Evolutionary conservation across 108 stramenopile genomes (phyloP).

Genomic region (Nitzschia putrida): DNA sequence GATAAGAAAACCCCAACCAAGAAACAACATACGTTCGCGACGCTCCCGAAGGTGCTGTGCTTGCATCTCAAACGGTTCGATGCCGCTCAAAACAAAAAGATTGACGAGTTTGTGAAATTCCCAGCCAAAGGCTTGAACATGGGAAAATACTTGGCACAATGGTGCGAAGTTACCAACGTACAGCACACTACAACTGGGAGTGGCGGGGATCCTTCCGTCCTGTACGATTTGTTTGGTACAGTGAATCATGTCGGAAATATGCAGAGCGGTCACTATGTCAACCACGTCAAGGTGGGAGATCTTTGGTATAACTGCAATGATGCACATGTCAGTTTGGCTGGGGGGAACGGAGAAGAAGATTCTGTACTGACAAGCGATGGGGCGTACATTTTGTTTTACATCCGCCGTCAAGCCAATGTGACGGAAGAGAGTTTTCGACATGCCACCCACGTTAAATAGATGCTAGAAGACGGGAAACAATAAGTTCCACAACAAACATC

Average conservation of each 20-base stretch:
- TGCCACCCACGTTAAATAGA: not conserved
- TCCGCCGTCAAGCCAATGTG: slow-evolving; percentile 25
- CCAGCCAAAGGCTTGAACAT: slow-evolving; percentile 69
- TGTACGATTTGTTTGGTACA: slow-evolving; percentile 75
- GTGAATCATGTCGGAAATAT: slow-evolving; percentile 76
- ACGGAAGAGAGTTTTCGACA: not conserved
- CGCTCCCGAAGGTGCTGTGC: slow-evolving; percentile 71
- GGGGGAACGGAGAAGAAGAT: slow-evolving; percentile 44
- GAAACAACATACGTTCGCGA: slow-evolving; percentile 77
- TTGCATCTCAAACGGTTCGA: slow-evolving; percentile 85
- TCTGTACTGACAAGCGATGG: slow-evolving; percentile 57
- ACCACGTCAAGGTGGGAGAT: slow-evolving; percentile 68
- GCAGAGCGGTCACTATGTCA: slow-evolving; percentile 69
- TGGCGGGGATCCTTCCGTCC: slow-evolving; percentile 45
- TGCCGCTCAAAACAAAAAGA: slow-evolving; percentile 66
- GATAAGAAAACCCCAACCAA: slow-evolving; percentile 51
- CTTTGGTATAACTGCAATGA: slow-evolving; percentile 83
- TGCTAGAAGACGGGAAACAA: too few species aligned
- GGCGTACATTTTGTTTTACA: slow-evolving; percentile 81
- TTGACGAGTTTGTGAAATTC: slow-evolving; percentile 74
- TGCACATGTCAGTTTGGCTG: slow-evolving; percentile 44
- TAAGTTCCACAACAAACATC: too few species aligned
- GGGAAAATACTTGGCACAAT: slow-evolving; percentile 74
- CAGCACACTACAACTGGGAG: not conserved
- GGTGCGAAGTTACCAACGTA: slow-evolving; percentile 55